Evolutionary conservation across 148 eudicot genomes (phyloP).

Genomic region (Rhododendron simsii): DNA sequence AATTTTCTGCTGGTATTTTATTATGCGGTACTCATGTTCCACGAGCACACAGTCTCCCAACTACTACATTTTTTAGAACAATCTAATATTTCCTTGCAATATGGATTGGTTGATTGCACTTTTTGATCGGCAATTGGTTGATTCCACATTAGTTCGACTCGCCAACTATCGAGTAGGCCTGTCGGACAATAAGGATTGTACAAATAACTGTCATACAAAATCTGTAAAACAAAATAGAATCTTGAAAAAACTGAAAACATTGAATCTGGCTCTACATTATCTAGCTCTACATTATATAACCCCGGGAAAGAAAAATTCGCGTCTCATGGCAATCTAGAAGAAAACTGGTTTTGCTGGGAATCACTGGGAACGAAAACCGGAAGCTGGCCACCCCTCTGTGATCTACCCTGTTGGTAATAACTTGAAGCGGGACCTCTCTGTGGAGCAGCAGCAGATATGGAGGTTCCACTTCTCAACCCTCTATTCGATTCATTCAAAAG

Average conservation of each 20-base stretch:
- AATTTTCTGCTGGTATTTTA: no score
- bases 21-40: no score
- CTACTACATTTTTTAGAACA: neutral
- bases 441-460: slow-evolving; percentile 9
- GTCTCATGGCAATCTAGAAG: slow-evolving; percentile 32
- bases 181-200: neutral
- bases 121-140: neutral
- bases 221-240: neutral
- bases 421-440: slow-evolving; percentile 31
- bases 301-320: neutral
- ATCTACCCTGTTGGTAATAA: slow-evolving; percentile 59
- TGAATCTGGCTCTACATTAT: neutral
- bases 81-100: neutral
- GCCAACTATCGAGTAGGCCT: neutral
- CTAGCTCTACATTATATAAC: neutral
- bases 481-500: slow-evolving; percentile 42
- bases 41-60: neutral
- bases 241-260: neutral
- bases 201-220: neutral
- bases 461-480: slow-evolving; percentile 25
- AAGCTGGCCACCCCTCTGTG: slow-evolving; percentile 83
- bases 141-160: neutral
- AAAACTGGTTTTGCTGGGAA: slow-evolving; percentile 46
- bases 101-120: neutral
- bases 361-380: slow-evolving; percentile 90